phyloP scores from a whole-genome alignment of 805 yeast genomes.

The Monosporozyma aerobia region DNA sequence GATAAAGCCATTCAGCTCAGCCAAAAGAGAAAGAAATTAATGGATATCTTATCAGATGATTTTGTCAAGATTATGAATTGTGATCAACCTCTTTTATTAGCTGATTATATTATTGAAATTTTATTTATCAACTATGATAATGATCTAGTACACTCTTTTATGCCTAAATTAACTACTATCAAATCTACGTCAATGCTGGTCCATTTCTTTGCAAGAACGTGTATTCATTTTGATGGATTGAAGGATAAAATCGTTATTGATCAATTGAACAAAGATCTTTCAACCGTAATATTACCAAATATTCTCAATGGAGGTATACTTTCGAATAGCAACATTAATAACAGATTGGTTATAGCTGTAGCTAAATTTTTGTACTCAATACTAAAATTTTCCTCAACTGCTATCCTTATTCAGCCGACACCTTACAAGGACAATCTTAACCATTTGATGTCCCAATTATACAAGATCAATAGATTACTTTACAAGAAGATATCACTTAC shows the following conservation, averaged over 20 bases:
- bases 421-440: slow-evolving; percentile 10
- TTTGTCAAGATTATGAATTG: slow-evolving; percentile 17
- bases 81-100: slow-evolving; percentile 13
- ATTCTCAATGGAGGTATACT: slow-evolving; percentile 6
- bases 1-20: not conserved
- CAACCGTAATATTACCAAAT: slow-evolving; percentile 19
- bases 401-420: slow-evolving; percentile 12
- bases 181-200: slow-evolving; percentile 10
- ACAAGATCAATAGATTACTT: slow-evolving; percentile 19
- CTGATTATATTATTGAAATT: slow-evolving; percentile 24
- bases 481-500: slow-evolving; percentile 14
- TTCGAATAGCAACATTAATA: not conserved
- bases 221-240: slow-evolving; percentile 19
- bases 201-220: slow-evolving; percentile 24
- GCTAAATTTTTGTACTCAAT: slow-evolving; percentile 21
- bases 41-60: slow-evolving; percentile 8
- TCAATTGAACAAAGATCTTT: slow-evolving; percentile 20
- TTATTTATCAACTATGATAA: slow-evolving; percentile 25
- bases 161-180: slow-evolving; percentile 18
- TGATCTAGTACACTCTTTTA: slow-evolving; percentile 16
- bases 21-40: not conserved
- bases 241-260: slow-evolving; percentile 24
- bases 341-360: slow-evolving; percentile 19
- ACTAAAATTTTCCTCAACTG: slow-evolving; percentile 8
- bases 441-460: slow-evolving; percentile 14